A percentile compares a stretch with the other conserved stretches of the same genome.
Conservation (phyloP, 2,329 filamentous ascomycete species). For the Hymenoscyphus albidus region DNA sequence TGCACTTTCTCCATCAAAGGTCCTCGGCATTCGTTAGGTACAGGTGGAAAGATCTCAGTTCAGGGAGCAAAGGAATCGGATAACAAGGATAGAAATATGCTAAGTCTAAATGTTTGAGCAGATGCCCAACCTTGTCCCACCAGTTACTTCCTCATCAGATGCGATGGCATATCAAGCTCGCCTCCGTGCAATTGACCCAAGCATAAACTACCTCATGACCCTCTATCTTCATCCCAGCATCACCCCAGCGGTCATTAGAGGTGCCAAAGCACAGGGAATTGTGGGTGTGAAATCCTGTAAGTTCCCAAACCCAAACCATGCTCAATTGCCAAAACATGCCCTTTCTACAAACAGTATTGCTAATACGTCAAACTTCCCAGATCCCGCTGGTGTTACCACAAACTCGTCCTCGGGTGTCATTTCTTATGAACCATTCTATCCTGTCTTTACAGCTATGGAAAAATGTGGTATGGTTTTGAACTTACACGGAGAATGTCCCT, state of each 20-base stretch:
- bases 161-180: conserved; percentile 63
- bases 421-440: conserved; percentile 66
- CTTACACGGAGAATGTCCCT: conserved; percentile 82
- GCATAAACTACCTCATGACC: conserved; percentile 70
- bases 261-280: conserved; percentile 30
- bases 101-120: not conserved
- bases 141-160: conserved; percentile 56
- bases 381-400: conserved; percentile 58
- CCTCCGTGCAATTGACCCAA: conserved; percentile 56
- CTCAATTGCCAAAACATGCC: not conserved
- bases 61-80: not conserved
- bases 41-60: not conserved
- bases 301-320: not conserved
- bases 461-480: conserved; percentile 78
- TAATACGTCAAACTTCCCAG: not conserved
- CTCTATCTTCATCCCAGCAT: conserved; percentile 44
- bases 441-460: conserved; percentile 88
- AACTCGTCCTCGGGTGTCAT: conserved; percentile 68
- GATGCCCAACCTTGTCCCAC: conserved; percentile 61
- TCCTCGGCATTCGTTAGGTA: not conserved
- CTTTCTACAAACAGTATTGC: not conserved
- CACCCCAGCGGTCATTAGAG: conserved; percentile 28
- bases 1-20: no score
- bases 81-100: not conserved
- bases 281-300: conserved; percentile 29